phyloP scores from a whole-genome alignment of 176 grass and related monocot genomes.

The Poa pratensis region DNA sequence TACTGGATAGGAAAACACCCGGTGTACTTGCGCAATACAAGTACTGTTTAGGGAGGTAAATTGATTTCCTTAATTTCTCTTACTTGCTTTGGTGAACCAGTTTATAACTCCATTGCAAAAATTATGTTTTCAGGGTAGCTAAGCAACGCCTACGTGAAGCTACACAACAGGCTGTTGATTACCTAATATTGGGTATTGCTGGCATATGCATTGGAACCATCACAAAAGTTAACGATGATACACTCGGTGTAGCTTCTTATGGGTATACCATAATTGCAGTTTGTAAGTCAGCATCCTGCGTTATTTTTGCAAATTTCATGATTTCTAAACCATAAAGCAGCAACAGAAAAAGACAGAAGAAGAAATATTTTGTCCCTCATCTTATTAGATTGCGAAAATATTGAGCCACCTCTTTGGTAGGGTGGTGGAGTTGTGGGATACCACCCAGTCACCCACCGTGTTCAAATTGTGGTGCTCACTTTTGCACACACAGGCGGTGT shows the following conservation, averaged over 20 bases:
- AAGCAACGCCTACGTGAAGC: conserved; percentile 70
- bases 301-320: conserved; percentile 21
- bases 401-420: neutral
- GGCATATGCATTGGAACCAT: conserved; percentile 74
- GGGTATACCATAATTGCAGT: conserved; percentile 75
- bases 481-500: neutral
- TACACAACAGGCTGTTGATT: conserved; percentile 59
- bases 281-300: conserved; percentile 59
- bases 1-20: conserved; percentile 63
- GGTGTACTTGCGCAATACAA: conserved; percentile 62
- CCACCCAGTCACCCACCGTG: neutral
- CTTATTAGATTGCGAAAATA: neutral
- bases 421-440: neutral
- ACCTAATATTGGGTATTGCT: conserved; percentile 75
- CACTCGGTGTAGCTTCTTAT: conserved; percentile 65
- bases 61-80: conserved; percentile 28
- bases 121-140: conserved; percentile 54
- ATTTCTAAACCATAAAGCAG: conserved; percentile 30
- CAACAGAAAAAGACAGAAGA: neutral
- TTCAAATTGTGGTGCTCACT: neutral
- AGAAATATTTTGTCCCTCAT: neutral
- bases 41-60: conserved; percentile 75
- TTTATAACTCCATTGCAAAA: conserved; percentile 34
- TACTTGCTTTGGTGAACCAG: conserved; percentile 36
- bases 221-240: conserved; percentile 67